phyloP scores from a whole-genome alignment of 257 asterid genomes.

The Primulina huaijiensis region DNA sequence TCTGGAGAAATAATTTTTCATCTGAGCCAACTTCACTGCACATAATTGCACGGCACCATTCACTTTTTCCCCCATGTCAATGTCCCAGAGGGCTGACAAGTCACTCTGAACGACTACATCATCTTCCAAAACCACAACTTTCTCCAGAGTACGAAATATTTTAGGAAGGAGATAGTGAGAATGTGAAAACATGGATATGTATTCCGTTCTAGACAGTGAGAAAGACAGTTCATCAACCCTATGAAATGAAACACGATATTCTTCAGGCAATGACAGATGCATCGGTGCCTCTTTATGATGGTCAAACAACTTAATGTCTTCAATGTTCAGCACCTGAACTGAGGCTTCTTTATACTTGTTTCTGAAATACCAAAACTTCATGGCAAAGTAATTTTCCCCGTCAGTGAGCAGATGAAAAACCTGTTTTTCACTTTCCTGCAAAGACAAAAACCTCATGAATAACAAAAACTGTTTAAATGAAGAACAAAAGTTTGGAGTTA shows the following conservation, averaged over 20 bases:
- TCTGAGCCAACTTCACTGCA: slow-evolving; percentile 59
- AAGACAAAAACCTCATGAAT: slow-evolving; percentile 27
- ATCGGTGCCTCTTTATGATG: slow-evolving; percentile 43
- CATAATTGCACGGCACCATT: slow-evolving; percentile 78
- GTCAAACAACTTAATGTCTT: slow-evolving; percentile 56
- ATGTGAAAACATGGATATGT: slow-evolving; percentile 75
- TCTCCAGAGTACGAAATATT: slow-evolving; percentile 62
- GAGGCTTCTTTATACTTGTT: slow-evolving; percentile 72
- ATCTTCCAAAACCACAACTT: slow-evolving; percentile 86
- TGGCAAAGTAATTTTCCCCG: slow-evolving; percentile 78
- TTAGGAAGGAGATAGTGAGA: slow-evolving; percentile 85
- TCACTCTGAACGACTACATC: slow-evolving; percentile 86
- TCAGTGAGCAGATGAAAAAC: slow-evolving; percentile 94
- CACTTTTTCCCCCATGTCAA: slow-evolving; percentile 86
- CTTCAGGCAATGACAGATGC: slow-evolving; percentile 78
- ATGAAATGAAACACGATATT: slow-evolving; percentile 77
- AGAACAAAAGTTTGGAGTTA: slow-evolving; percentile 11
- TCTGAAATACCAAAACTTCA: slow-evolving; percentile 75
- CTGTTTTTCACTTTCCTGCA: slow-evolving; percentile 72
- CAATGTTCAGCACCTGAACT: slow-evolving; percentile 83
- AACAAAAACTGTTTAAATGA: slow-evolving; percentile 13
- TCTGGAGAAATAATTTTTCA: slow-evolving; percentile 48
- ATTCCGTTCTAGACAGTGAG: slow-evolving; percentile 53
- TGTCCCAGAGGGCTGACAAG: slow-evolving; percentile 80
- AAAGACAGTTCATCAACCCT: slow-evolving; percentile 56